Evolutionary conservation across 257 asterid genomes (phyloP).

Genomic region (Solanum bulbocastanum): DNA sequence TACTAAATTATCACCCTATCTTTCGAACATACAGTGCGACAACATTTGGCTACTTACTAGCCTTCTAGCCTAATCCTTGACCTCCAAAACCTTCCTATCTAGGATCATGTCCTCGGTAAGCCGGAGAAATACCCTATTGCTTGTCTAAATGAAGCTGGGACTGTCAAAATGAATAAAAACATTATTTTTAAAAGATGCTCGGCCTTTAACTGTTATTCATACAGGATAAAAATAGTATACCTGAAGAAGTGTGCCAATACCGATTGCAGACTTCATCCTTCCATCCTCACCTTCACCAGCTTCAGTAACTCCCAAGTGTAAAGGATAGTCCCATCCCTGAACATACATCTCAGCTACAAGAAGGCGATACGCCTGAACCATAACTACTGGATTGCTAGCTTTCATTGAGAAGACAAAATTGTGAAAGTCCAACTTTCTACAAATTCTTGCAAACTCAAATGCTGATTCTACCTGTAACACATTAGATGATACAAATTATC

Average conservation of each 20-base stretch:
- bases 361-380: conserved; percentile 97
- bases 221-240: conserved; percentile 14
- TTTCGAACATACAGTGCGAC: neutral
- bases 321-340: conserved; percentile 97
- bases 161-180: neutral
- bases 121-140: neutral
- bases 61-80: neutral
- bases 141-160: neutral
- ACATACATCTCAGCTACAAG: conserved; percentile 98
- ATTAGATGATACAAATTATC: neutral
- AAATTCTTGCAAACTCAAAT: conserved; percentile 91
- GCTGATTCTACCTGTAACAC: conserved; percentile 88
- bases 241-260: conserved; percentile 96
- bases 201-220: neutral
- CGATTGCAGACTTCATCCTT: conserved; percentile 97
- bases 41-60: neutral
- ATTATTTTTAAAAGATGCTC: neutral
- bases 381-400: conserved; percentile 97
- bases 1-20: neutral
- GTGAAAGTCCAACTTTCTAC: conserved; percentile 90
- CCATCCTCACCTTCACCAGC: conserved; percentile 99
- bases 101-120: neutral
- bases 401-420: conserved; percentile 96
- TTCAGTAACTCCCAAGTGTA: conserved; percentile 96
- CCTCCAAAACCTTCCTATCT: neutral